Evolutionary conservation across 768 basidiomycete species (phyloP).

Genomic region (Hemileccinum rubropunctum): DNA sequence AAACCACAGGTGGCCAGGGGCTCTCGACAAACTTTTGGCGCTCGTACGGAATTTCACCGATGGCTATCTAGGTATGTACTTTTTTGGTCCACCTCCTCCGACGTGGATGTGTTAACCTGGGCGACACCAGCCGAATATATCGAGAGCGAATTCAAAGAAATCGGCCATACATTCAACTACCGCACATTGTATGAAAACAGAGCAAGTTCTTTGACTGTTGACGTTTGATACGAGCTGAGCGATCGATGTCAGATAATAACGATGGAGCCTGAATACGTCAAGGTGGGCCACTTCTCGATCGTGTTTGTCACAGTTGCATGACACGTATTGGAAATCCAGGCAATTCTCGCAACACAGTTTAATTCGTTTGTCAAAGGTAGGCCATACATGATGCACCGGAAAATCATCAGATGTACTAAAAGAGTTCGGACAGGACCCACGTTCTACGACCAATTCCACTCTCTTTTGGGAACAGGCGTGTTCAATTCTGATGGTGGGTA

Average conservation of each 20-base stretch:
- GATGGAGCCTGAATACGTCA: slow-evolving; percentile 38
- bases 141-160: slow-evolving; percentile 8
- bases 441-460: slow-evolving; percentile 21
- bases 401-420: slow-evolving; percentile 2
- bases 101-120: background rate
- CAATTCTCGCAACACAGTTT: slow-evolving; percentile 38
- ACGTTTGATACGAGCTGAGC: background rate
- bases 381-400: background rate
- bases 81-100: background rate
- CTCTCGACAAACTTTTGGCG: slow-evolving; percentile 40
- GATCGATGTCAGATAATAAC: slow-evolving; percentile 32
- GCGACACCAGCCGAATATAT: slow-evolving; percentile 11
- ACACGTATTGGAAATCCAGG: slow-evolving; percentile 16
- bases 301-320: background rate
- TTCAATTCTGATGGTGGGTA: slow-evolving; percentile 40
- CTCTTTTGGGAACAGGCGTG: slow-evolving; percentile 36
- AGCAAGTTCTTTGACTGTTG: slow-evolving; percentile 9
- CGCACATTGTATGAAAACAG: slow-evolving; percentile 27
- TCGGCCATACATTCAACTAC: slow-evolving; percentile 25
- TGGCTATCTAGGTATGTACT: slow-evolving; percentile 48
- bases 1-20: slow-evolving; percentile 41
- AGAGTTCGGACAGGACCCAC: slow-evolving; percentile 19
- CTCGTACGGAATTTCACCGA: slow-evolving; percentile 38
- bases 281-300: slow-evolving; percentile 27
- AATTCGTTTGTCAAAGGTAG: slow-evolving; percentile 36